phyloP scores from a whole-genome alignment of 257 asterid species.

The Fraxinus americana region DNA sequence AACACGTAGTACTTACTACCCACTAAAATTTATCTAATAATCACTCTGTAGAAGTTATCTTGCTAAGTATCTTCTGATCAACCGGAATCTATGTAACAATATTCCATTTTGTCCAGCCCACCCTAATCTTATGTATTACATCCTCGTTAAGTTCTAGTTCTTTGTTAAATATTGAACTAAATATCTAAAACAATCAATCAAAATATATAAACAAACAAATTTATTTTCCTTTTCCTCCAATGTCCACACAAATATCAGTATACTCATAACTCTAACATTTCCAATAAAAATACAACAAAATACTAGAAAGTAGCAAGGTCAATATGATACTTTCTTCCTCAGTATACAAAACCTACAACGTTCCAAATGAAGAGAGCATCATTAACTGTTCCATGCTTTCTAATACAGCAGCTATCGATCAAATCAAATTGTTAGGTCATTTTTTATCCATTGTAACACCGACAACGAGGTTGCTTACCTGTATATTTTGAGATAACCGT shows the following conservation, averaged over 20 bases:
- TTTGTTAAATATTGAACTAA: no score
- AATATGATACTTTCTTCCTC: constrained; percentile 30
- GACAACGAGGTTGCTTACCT: constrained; percentile 66
- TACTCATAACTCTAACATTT: constrained; percentile 9
- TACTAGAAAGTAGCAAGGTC: constrained; percentile 31
- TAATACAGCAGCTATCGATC: constrained; percentile 29
- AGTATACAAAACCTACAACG: constrained; percentile 40
- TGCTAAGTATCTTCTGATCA: not conserved
- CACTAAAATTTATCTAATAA: no score
- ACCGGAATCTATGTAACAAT: not conserved
- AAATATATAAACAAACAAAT: not conserved
- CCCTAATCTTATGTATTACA: no score
- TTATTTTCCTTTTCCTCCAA: constrained; percentile 15
- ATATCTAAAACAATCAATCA: not conserved
- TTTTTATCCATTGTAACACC: constrained; percentile 58
- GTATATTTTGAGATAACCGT: constrained; percentile 18
- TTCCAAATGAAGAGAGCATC: constrained; percentile 25
- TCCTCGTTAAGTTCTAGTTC: no score
- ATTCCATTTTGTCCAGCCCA: not conserved
- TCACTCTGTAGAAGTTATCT: not conserved
- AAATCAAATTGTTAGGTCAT: constrained; percentile 25
- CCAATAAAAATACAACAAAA: constrained; percentile 16
- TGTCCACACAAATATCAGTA: constrained; percentile 24
- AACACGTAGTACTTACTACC: not conserved
- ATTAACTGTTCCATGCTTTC: constrained; percentile 16